Base-by-base conservation (phyloP, 2,329 filamentous ascomycete species). In the Fusarium sp. region DNA sequence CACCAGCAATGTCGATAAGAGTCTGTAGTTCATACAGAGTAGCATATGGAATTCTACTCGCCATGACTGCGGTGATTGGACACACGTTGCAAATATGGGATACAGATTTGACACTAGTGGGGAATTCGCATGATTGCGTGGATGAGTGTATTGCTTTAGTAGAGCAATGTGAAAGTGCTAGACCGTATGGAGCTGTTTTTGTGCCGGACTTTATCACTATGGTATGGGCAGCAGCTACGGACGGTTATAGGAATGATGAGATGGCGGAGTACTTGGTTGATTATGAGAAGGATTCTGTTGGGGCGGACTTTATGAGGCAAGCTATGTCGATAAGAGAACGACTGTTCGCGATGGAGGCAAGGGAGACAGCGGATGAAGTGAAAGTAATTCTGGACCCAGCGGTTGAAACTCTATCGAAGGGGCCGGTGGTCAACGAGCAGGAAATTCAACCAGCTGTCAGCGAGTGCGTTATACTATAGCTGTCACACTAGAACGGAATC, bases 101-200 rank as follows among this genome's bases (percentile, higher is more conserved):
- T 5, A 25, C 54, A 2, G 58, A 66, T 3, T 4, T 46, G 1
- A 22, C 12, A 2, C 65, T 77, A 0, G 27, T 64, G 1, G 27
- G 8, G 3, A 65, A 76, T 4, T 35, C 67, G 2, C 62, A 68
- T 0, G 53, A 65, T 3, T 65, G 58, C 2, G 45, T 68, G 10
- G 68, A 76, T 8, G 73, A 75, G 14, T 46, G 65, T 5, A 62
- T 77, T 9, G 2, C 27, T 4, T 36, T 77, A 11, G 65, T 62
- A 5, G 27, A 63, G 10, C 61, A 76, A 5, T 75, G 71, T 22
- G 46, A 42, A 18, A 15, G 7, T 12, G 45, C 58, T 12, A 60
- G 75, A 11, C 75, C 75, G 1, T 69, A 75, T 4, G 75, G 73
- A 11, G 61, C 75, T 4, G 47, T 29, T 1, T 73, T 73, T 31